Conservation (phyloP, 306 rosid genomes). For the Hippophae rhamnoides region DNA sequence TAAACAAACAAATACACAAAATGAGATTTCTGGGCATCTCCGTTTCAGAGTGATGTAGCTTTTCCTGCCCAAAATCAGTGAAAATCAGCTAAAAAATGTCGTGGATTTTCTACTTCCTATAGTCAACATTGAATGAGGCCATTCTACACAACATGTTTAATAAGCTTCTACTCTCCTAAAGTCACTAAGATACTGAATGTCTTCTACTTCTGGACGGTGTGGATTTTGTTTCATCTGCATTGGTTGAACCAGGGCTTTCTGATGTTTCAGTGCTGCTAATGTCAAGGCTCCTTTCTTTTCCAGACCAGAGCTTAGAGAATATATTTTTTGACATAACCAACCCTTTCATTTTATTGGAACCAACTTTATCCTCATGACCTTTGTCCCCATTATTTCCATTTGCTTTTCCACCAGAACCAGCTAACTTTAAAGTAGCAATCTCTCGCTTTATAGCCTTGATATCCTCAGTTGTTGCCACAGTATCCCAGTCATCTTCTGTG, state of each 20-base stretch:
- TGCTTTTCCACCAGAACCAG: slow-evolving; percentile 20
- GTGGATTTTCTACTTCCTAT: slow-evolving; percentile 19
- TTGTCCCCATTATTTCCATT: slow-evolving; percentile 24
- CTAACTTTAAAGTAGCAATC: slow-evolving; percentile 37
- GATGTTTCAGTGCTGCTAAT: slow-evolving; percentile 85
- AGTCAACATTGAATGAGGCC: slow-evolving; percentile 26
- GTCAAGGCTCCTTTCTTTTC: slow-evolving; percentile 65
- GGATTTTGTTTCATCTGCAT: slow-evolving; percentile 72
- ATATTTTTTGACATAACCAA: slow-evolving; percentile 52
- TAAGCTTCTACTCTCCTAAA: slow-evolving; percentile 11
- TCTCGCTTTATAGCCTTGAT: slow-evolving; percentile 62
- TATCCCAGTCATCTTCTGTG: slow-evolving; percentile 86
- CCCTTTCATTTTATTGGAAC: slow-evolving; percentile 58
- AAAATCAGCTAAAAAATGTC: no score
- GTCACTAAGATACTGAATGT: slow-evolving; percentile 55
- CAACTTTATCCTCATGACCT: slow-evolving; percentile 35
- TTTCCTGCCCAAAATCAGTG: no score
- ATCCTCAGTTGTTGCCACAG: slow-evolving; percentile 57
- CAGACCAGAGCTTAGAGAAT: slow-evolving; percentile 83
- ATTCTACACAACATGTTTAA: slow-evolving; percentile 21
- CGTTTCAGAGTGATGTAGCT: no score
- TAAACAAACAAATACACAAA: no score
- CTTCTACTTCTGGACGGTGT: slow-evolving; percentile 82
- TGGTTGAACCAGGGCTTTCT: slow-evolving; percentile 77
- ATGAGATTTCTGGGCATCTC: no score